Evolutionary conservation across 2,329 filamentous ascomycete genomes (phyloP).

Genomic region (Rutstroemia sydowiana): DNA sequence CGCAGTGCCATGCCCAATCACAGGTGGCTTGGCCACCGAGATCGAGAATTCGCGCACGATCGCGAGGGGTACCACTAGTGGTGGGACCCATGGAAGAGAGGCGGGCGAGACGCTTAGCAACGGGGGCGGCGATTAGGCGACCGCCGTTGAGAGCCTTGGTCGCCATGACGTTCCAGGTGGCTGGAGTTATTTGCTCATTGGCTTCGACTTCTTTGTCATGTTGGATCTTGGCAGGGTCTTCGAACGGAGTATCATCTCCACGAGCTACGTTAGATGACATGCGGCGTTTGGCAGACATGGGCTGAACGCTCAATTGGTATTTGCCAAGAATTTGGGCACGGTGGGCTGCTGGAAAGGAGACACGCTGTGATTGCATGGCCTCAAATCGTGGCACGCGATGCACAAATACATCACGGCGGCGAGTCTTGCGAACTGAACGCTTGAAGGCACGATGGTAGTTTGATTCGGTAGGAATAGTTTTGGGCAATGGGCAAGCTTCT

Average conservation of each 20-base stretch:
- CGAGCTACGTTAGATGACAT: constrained; percentile 67
- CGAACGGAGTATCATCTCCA: constrained; percentile 56
- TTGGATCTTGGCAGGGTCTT: constrained; percentile 56
- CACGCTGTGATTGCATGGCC: constrained; percentile 74
- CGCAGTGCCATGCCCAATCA: constrained; percentile 95
- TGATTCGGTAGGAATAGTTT: constrained; percentile 53
- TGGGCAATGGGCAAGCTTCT: constrained; percentile 37
- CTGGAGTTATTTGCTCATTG: constrained; percentile 58
- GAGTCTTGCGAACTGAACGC: constrained; percentile 59
- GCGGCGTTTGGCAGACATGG: constrained; percentile 62
- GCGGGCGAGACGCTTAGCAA: constrained; percentile 53
- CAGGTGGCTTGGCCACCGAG: constrained; percentile 77
- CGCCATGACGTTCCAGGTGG: constrained; percentile 55
- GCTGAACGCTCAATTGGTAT: constrained; percentile 67
- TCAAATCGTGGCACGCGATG: constrained; percentile 82
- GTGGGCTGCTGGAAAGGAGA: constrained; percentile 66
- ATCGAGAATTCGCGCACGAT: constrained; percentile 68
- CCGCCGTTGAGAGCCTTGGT: constrained; percentile 56
- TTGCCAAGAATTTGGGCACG: constrained; percentile 78
- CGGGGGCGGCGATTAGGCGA: constrained; percentile 55
- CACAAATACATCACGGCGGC: constrained; percentile 69
- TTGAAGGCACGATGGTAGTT: constrained; percentile 88
- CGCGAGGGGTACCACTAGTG: constrained; percentile 38
- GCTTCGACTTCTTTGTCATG: constrained; percentile 77
- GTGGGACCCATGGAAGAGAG: constrained; percentile 42